Evolutionary conservation across 139 green algal species (phyloP), one percentile per base, ranked within the genome.

Genomic region (Chlamydomonas schloesseri): DNA sequence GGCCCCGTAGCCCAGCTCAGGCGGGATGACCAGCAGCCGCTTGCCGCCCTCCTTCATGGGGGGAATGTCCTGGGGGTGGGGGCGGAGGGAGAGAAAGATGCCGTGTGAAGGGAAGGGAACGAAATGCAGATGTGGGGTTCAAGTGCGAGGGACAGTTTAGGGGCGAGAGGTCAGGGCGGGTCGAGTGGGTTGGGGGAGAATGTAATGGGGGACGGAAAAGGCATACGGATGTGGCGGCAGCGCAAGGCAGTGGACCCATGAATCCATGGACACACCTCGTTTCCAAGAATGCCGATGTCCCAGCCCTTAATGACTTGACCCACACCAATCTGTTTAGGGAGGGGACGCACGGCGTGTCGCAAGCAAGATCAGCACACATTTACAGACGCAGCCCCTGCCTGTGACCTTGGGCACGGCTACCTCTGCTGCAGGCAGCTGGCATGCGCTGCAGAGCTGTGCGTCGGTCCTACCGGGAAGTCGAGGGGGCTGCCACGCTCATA

Each of bases 31-130:
- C 47, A 94, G 72, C 60, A 65, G 86, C 20, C 90, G 82, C 85
- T 93, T 93, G 79, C 91, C 90, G 33, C 90, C 90, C n/a, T 94
- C 91, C 91, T 97, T 97, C 97, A 99, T 99, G 70, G 96, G 71
- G 8, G 95, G 95, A 8, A 99, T 92, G 42, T 91, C 93, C 55
- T 96, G 73, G 36, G 80, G 36, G 17, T 10, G 34, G 71, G 18
- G 55, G 26, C 4, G 5, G 5, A 33, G 37, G 36, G 9, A 36
- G n/a, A n/a, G n/a, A n/a, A n/a, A n/a, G n/a, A n/a, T n/a, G n/a
- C n/a, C n/a, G n/a, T n/a, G n/a, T n/a, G n/a, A n/a, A n/a, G n/a
- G n/a, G n/a, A n/a, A n/a, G n/a, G n/a, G n/a, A n/a, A n/a, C n/a
- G n/a, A n/a, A n/a, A n/a, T n/a, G n/a, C n/a, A n/a, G n/a, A n/a